Evolutionary conservation across 176 grass and related monocot genomes (phyloP), one percentile per base, ranked within the genome.

Genomic region (Poa annua): DNA sequence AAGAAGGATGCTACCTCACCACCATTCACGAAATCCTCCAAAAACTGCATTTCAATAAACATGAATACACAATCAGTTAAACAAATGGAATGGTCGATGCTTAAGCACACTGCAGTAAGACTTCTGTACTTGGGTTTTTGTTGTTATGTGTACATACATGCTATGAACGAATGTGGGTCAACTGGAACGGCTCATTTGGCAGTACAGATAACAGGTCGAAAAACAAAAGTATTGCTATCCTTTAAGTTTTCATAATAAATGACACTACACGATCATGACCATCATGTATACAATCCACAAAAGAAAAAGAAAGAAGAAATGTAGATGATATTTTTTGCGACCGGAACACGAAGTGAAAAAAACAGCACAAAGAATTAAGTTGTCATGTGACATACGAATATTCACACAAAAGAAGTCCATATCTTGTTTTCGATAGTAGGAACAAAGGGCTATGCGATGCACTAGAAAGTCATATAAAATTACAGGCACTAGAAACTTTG

Each of bases 1-100:
- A 99, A 88, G 85, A 99, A 99, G 44, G 97, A 99, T 84, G 97
- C 91, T 78, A 99, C 97, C 91, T 99, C 93, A 48, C 89, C 97
- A 85, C 97, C 97, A 81, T 99, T 99, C 47, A 99, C 91, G 17
- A 96, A 99, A 92, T 99, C 97, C 84, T 99, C 97, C 75, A 99
- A 70, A 77, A 99, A 99, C 97, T 99, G 86, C 85, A 99, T 87
- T 90, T 60, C 76, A 36, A 71, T 14, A 36, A 85, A 55, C 39
- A 74, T 82, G 45, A 45, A 54, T 68, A 74, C 50, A 82, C 77
- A 26, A 57, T 72, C 8, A 32, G 59, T n/a, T 48, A 59, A 56
- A 17, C 20, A 73, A 66, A 47, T 19, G 35, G 49, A 68, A 86
- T 60, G 49, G 20, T 56, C 17, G 3, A 78, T 61, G 65, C 57